Base-by-base conservation (phyloP, 2,329 filamentous ascomycete genomes). In the Lasiodiplodia hormozganensis region DNA sequence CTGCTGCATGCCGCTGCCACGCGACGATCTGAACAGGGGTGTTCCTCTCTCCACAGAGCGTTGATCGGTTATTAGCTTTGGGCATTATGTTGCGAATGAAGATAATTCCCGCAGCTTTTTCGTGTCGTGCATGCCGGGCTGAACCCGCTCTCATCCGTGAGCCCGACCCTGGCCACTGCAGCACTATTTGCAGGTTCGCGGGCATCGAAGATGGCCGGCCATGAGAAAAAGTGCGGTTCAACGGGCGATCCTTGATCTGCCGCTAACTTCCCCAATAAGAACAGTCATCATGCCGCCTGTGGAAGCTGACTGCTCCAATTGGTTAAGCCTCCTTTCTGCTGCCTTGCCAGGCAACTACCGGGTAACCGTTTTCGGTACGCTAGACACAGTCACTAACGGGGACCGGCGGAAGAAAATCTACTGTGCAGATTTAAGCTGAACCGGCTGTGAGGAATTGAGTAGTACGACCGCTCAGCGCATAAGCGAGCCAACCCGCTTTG, bases 51-150 rank as follows among this genome's bases (percentile, higher is more conserved):
- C 34, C 16, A 34, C 16, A 34, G 36, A n/a, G 18, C 34, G 31
- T 38, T 14, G 12, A 57, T 57, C 54, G 11, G 18, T 47, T 21
- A 57, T 38, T 36, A 57, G 54, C 54, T 23, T 38, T 38, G n/a
- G 34, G 54, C 6, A 38, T n/a, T 38, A 38, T 57, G 54, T 57
- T 21, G 25, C 54, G 54, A 57, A 23, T n/a, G 31, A 57, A 38
- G 21, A n/a, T 21, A 21, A 47, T 18, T 47, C 43, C 43, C 43
- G 43, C 43, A 47, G 43, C 18, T 47, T 47, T 34, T 47, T 47
- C 43, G 43, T 47, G 43, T 47, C 43, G 43, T 47, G 43, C 43
- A 47, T 47, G 18, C 18, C n/a, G n/a, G 40, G 18, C 40, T 3
- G 40, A 7, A 47, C 40, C 40, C 40, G 16, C 43, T 47, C 43